Conservation (phyloP, 2,329 filamentous ascomycete species). For the Fusarium globosum region DNA sequence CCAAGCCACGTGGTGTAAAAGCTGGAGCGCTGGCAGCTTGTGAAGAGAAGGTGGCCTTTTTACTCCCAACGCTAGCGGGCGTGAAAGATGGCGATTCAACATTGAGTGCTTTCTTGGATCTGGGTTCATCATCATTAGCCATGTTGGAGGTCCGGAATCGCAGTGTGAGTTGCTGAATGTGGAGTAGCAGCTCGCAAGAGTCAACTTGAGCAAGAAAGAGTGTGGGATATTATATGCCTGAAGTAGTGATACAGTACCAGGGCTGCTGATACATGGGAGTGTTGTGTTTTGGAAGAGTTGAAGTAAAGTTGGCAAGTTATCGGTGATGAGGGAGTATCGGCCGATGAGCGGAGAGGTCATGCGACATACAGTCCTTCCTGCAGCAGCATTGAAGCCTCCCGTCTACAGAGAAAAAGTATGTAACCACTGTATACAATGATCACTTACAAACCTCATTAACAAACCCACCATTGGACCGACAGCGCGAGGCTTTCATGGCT, state of each 20-base stretch:
- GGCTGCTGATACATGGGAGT: not conserved
- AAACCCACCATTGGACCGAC: not conserved
- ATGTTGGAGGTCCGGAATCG: not conserved
- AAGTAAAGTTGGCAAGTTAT: not conserved
- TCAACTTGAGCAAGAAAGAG: not conserved
- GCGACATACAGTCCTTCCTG: slow-evolving; percentile 14
- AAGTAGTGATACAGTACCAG: not conserved
- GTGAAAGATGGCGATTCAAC: slow-evolving; percentile 98
- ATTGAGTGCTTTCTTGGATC: slow-evolving; percentile 82
- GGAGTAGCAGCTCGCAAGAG: not conserved
- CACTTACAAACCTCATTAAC: not conserved
- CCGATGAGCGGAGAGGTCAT: slow-evolving; percentile 22
- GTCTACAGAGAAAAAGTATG: not conserved
- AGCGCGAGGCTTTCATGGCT: slow-evolving; percentile 5
- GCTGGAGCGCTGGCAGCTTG: slow-evolving; percentile 90
- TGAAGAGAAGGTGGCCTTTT: slow-evolving; percentile 84
- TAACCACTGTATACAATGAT: slow-evolving; percentile 2
- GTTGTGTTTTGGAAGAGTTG: not conserved
- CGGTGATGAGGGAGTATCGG: slow-evolving; percentile 12
- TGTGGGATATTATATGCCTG: not conserved
- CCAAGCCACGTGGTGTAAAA: slow-evolving; percentile 77
- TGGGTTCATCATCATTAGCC: slow-evolving; percentile 42
- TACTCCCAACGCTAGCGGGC: slow-evolving; percentile 68
- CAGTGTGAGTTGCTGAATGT: not conserved
- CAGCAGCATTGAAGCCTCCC: slow-evolving; percentile 3